A percentile compares a stretch with the other conserved stretches of the same genome.
Conservation (phyloP, 768 basidiomycete species). For the Boletus tylopilopsis region DNA sequence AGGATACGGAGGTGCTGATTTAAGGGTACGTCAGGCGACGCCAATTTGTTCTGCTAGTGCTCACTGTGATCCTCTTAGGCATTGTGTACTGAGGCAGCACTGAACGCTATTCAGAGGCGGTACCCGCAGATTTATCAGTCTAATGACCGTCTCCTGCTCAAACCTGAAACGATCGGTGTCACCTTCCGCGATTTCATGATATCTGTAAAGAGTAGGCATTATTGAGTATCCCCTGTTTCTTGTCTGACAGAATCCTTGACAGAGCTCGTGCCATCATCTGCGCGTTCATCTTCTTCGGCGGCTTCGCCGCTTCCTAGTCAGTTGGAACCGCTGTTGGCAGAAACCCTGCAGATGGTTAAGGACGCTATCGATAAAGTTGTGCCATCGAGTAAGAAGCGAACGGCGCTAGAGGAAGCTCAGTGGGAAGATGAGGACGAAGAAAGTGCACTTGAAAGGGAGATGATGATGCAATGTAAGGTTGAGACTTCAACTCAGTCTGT, state of each 20-base stretch:
- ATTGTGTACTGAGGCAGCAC: slow-evolving; percentile 91
- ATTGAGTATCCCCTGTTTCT: background rate
- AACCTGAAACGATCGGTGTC: slow-evolving; percentile 82
- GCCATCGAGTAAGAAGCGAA: slow-evolving; percentile 76
- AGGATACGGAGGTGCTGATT: slow-evolving; percentile 96
- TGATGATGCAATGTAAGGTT: slow-evolving; percentile 77
- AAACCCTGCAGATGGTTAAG: slow-evolving; percentile 69
- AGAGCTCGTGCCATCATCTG: slow-evolving; percentile 96
- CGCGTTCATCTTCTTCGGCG: slow-evolving; percentile 81
- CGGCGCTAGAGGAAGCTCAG: slow-evolving; percentile 91
- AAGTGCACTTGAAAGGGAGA: slow-evolving; percentile 85
- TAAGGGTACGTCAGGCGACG: slow-evolving; percentile 61
- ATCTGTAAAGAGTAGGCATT: slow-evolving; percentile 80
- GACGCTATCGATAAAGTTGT: slow-evolving; percentile 66
- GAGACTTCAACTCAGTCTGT: background rate
- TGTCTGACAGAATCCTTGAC: slow-evolving; percentile 5
- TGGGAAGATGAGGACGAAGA: slow-evolving; percentile 80
- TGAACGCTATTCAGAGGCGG: slow-evolving; percentile 92
- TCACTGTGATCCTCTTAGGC: slow-evolving; percentile 46
- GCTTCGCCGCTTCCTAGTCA: slow-evolving; percentile 85
- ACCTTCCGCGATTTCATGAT: slow-evolving; percentile 94
- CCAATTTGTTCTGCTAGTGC: background rate
- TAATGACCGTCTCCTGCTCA: slow-evolving; percentile 75
- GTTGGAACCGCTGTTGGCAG: slow-evolving; percentile 71
- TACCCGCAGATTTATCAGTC: slow-evolving; percentile 98